Evolutionary conservation across 176 grass and related monocot genomes (phyloP), one percentile per base, ranked within the genome.

Genomic region (Secale cereale): DNA sequence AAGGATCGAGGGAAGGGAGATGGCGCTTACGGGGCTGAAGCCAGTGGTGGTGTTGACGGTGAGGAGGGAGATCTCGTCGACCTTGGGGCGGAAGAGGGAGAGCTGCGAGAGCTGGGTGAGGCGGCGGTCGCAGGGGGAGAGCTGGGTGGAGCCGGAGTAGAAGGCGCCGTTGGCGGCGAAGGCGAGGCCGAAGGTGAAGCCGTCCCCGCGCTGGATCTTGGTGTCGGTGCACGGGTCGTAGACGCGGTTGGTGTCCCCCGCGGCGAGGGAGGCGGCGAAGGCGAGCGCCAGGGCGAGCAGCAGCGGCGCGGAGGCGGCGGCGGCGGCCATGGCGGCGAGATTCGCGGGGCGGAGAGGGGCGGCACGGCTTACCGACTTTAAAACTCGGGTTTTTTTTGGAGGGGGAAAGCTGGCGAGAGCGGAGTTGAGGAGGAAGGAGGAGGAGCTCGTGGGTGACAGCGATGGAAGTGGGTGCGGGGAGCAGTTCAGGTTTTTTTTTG

Each of bases 51-150:
- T 96, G 78, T 99, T 96, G 88, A 96, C 52, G 65, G 97, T 99
- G 90, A 99, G 97, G 19, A 99, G 97, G 29, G 97, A 94, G 88
- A 99, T 99, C 91, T 99, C 93, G 79, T 99, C 97, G 52, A 99
- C 86, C 88, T 86, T 96, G 88, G 97, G 94, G 59, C 97, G 97
- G 91, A 99, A 99, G 74, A 97, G 72, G 70, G 93, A 84, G 64
- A 99, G 93, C 89, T 97, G 90, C 7, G 70, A 73, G 27, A 84
- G 54, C 59, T 97, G 94, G 71, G 84, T 68, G 81, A 99, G 97
- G 81, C 94, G 97, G 78, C 88, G 84, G 76, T 99, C 97, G 90
- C 97, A 99, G 28, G 97, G 97, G 54, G 97, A 99, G 15, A 99
- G 82, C 91, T 92, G 92, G 10, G 77, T 91, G 40, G 76, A 16